Evolutionary conservation across 345 rosid genomes (phyloP).

Genomic region (Syzygium jambos): DNA sequence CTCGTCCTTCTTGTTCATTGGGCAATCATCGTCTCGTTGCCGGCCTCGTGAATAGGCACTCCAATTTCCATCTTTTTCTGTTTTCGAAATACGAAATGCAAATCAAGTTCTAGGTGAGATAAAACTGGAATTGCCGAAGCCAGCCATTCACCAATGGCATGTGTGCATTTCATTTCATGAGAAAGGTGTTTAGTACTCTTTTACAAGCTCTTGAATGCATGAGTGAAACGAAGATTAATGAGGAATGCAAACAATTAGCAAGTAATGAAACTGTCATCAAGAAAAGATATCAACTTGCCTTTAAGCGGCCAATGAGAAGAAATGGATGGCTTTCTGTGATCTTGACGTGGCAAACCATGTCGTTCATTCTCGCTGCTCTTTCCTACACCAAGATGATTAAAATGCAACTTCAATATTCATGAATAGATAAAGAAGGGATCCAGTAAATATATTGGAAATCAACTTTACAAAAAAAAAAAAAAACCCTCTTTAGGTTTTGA

Average conservation of each 20-base stretch:
- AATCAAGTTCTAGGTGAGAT: not conserved
- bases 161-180: not conserved
- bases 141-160: not conserved
- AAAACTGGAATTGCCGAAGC: not conserved
- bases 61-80: not conserved
- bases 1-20: not conserved
- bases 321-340: not conserved
- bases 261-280: not conserved
- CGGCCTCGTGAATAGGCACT: not conserved
- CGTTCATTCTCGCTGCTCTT: not conserved
- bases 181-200: not conserved
- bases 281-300: not conserved
- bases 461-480: not conserved
- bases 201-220: not conserved
- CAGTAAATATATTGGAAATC: not conserved
- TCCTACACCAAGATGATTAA: not conserved
- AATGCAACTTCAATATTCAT: not conserved
- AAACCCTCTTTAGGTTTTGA: not conserved
- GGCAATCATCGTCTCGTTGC: not conserved
- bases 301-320: not conserved
- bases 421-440: not conserved
- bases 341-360: not conserved
- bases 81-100: not conserved
- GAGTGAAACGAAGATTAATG: not conserved
- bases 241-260: not conserved